Conservation (phyloP, 495 filamentous ascomycete species). For the Penicillium coffeae region DNA sequence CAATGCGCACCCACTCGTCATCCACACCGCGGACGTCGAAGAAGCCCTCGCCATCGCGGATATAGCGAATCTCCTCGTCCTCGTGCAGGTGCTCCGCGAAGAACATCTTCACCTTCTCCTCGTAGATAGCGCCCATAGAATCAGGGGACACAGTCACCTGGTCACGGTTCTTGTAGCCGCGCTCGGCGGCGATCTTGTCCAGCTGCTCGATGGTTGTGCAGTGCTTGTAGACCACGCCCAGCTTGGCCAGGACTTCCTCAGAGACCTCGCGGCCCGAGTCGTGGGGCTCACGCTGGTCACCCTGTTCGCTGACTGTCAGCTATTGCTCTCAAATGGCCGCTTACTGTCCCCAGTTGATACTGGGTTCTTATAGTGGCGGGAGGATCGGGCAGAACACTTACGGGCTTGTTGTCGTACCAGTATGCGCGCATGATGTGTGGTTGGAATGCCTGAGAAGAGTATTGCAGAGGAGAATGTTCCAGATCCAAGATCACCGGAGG, state of each 20-base stretch:
- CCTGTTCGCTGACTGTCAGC: slow-evolving; percentile 51
- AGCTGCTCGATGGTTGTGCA: slow-evolving; percentile 61
- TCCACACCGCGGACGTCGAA: slow-evolving; percentile 78
- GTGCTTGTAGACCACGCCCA: slow-evolving; percentile 77
- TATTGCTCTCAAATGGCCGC: slow-evolving; percentile 15
- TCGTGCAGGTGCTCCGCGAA: slow-evolving; percentile 96
- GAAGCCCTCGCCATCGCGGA: slow-evolving; percentile 83
- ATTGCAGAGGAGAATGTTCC: not conserved
- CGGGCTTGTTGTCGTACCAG: slow-evolving; percentile 74
- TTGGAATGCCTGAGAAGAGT: not conserved
- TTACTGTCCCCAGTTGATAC: no score
- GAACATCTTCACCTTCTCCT: slow-evolving; percentile 88
- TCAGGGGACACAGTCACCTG: slow-evolving; percentile 84
- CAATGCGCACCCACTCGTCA: slow-evolving; percentile 84
- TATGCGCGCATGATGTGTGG: slow-evolving; percentile 68
- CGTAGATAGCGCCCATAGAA: slow-evolving; percentile 75
- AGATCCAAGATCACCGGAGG: not conserved
- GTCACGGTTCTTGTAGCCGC: slow-evolving; percentile 93
- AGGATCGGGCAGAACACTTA: slow-evolving; percentile 38
- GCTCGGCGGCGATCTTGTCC: slow-evolving; percentile 65
- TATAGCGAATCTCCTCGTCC: slow-evolving; percentile 98
- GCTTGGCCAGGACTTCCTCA: slow-evolving; percentile 55
- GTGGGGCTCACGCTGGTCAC: slow-evolving; percentile 89
- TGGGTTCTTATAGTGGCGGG: not conserved
- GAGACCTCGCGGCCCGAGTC: slow-evolving; percentile 69